A percentile compares a stretch with the other conserved stretches of the same genome.
phyloP scores from a whole-genome alignment of 1,139 yeast genomes.

The Sugiyamaella pinicola region DNA sequence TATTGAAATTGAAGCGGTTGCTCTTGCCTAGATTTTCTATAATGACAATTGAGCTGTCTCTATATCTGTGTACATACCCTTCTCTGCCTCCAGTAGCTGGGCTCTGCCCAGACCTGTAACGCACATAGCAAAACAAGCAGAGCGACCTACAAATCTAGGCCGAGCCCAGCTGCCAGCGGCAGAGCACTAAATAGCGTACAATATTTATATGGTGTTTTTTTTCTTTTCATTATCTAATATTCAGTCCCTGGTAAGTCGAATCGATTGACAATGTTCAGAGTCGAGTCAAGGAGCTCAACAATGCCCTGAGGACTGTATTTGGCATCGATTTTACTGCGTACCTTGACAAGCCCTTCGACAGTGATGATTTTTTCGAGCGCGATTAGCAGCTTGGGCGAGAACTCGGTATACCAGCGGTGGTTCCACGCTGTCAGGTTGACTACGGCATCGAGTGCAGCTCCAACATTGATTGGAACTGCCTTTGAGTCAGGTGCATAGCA shows the following conservation, averaged over 20 bases:
- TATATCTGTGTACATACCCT: too few species aligned
- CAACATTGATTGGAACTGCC: conserved; percentile 29
- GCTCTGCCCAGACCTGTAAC: conserved; percentile 1
- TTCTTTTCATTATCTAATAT: conserved; percentile 21
- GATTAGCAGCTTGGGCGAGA: conserved; percentile 65
- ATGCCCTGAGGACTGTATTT: conserved; percentile 68
- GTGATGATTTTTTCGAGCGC: conserved; percentile 63
- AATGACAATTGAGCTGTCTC: too few species aligned
- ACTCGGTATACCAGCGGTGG: conserved; percentile 95
- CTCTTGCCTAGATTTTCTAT: conserved; percentile 52
- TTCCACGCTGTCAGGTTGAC: conserved; percentile 89
- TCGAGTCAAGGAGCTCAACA: conserved; percentile 58
- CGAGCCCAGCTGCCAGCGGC: conserved; percentile 4
- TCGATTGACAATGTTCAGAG: conserved; percentile 52
- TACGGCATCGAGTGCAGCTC: conserved; percentile 65
- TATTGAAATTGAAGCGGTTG: conserved; percentile 73
- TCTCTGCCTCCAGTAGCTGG: too few species aligned
- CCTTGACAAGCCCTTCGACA: conserved; percentile 76
- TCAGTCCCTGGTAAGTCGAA: conserved; percentile 49
- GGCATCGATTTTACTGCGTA: conserved; percentile 75
- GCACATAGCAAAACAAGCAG: neutral
- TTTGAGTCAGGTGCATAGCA: conserved; percentile 50
- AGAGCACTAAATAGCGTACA: neutral
- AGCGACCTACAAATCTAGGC: too few species aligned
- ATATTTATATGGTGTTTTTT: neutral